Base-by-base conservation (phyloP, 208 protist genomes). In the Acanthamoeba triangularis region DNA sequence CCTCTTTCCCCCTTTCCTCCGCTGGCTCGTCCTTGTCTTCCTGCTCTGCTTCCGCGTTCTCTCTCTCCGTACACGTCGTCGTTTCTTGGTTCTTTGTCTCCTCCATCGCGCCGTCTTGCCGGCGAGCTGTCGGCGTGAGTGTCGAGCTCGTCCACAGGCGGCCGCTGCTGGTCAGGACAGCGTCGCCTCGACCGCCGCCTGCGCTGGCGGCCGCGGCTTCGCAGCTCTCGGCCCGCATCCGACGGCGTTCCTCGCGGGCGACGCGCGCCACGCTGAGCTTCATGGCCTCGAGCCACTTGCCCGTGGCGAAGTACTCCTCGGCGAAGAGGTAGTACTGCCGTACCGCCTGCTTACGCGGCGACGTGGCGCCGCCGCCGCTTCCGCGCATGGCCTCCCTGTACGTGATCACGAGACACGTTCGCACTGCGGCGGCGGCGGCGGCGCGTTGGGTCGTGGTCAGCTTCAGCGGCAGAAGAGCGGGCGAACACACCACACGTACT, bases 261-360 rank as follows among this genome's bases (percentile, higher is more conserved):
- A 56, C 78, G 23, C 78, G 78, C 18, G 35, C 10, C 41, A 88
- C 80, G 80, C 80, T 88, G 30, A 33, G 49, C 52, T 88, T 56
- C 80, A 88, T 88, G 80, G 80, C 80, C 52, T 88, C 33, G n/a
- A 88, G 41, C 80, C 80, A 88, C 25, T 88, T 56, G n/a, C 20
- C 14, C 49, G 80, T 88, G 52, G 23, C 52, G 3, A 88, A 35
- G 28, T 30, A 65, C 47, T 44, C 52, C 80, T 88, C 47, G n/a
- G 65, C 65, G 52, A 88, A 88, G 47, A 88, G 52, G 52, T 88
- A 88, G 52, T 88, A 41, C 44, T 35, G 7, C 16, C 80, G n/a
- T 0, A 11, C 33, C 28, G 4, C 4, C 28, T 14, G 33, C 49
- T 37, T 35, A 6, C 16, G n/a, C 33, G 65, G 65, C 30, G 65